Base-by-base conservation (phyloP, 2,329 filamentous ascomycete species). In the Phaeosphaeriaceae sp. region DNA sequence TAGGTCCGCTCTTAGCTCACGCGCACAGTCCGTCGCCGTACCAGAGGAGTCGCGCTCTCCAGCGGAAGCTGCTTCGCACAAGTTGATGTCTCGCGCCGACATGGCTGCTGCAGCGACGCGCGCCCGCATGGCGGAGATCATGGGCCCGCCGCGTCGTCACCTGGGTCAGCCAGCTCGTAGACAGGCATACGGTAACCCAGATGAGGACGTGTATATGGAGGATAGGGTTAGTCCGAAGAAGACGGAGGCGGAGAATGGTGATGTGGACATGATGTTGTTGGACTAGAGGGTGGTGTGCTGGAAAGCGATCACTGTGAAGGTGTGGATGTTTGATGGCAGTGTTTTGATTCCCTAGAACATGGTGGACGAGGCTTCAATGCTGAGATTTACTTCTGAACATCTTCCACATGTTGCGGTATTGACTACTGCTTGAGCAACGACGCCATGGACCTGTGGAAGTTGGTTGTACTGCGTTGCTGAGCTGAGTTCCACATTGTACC, bases 81-180 rank as follows among this genome's bases (percentile, higher is more conserved):
- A 40, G 35, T n/a, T 40, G 15, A 40, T 40, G 35, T 11, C 32
- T 15, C 32, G 21, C 2, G 35, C 50, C n/a, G 32, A 44, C n/a
- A 28, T 52, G 13, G 50, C 50, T 19, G 50, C 35, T 26, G 32
- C 50, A 2, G 15, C 21, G 23, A 44, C 50, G 17, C 50, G 50
- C 10, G 50, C 50, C n/a, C 50, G 50, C 50, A 52, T 52, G 50
- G 35, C 35, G 1, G 50, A 52, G 35, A 43, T 52, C 23, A 44
- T 52, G 50, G 50, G 50, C 10, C 32, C 50, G 24, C 50, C 35
- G 13, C 35, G 35, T 44, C 50, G 35, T 52, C 50, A 22, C n/a
- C 10, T 43, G 13, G 50, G 22, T 28, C 32, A 11, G 15, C 5
- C 24, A 19, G 42, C 19, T 3, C 15, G 21, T 44, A 13, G 2